Evolutionary conservation across 208 protist genomes (phyloP), one percentile per base, ranked within the genome.

Genomic region (Crithidia thermophila): DNA sequence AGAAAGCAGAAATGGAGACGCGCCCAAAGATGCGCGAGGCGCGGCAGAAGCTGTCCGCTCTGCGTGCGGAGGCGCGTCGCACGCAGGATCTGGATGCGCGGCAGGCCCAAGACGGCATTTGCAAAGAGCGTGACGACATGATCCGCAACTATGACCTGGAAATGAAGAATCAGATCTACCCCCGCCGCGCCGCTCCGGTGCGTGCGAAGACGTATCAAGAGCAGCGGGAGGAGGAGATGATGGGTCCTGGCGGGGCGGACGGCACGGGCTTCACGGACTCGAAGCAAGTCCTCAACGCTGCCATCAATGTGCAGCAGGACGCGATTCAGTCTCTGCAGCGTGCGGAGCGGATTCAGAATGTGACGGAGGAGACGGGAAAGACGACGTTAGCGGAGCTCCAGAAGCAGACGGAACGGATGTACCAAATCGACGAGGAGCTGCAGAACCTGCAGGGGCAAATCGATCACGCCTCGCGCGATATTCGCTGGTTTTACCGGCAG

Each of bases 401-500:
- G 63, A 75, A 82, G 61, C 90, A 95, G 71, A 87, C 79, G 34
- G 81, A 92, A 66, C 77, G 81, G 39, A 88, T 93, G 78, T 91
- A 93, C 30, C 84, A 92, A 20, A 78, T 95, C 13, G 85, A 95
- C 64, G 85, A 93, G 61, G 87, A 90, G 62, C 73, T 95, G 49
- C 72, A 85, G 51, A 84, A 88, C 51, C 40, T 95, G 42, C 82
- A 88, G 37, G 90, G 90, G 5, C 52, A 84, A 43, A 50, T 95
- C 33, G 83, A 95, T 58, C 87, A 81, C 40, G 90, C 85, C 43
- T 63, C 79, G 11, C 74, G 83, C 30, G 87, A 95, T 45, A 60
- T 95, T 28, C 76, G 61, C 52, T 92, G 85, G 81, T 95, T 95
- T 72, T 89, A 80, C 52, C 71, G 87, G 0, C 87, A 91, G 66